These are phyloP conservation scores for Podosphaera fusca DNA, from an alignment of 2,329 filamentous ascomycete species.

Conservation along the genomic window DNA sequence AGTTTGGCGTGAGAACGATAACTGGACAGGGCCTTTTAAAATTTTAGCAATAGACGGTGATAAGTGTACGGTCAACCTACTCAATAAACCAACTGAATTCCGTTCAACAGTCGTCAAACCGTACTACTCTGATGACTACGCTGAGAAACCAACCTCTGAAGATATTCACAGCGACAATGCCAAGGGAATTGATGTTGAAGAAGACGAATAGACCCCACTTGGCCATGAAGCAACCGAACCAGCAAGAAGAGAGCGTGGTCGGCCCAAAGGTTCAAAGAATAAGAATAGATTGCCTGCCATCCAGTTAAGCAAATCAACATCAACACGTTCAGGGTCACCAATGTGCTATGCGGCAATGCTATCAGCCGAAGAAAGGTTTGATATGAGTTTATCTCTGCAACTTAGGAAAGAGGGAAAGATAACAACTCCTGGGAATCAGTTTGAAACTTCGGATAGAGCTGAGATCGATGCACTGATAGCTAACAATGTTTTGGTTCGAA, in stretches of 20 bases:
- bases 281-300: background rate
- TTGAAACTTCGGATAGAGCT: background rate
- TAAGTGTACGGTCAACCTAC: background rate
- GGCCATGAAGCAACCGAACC: background rate
- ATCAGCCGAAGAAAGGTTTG: background rate
- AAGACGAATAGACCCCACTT: background rate
- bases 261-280: background rate
- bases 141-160: background rate
- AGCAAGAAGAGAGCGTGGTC: background rate
- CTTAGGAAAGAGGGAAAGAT: background rate
- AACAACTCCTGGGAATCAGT: background rate
- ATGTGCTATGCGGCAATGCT: background rate
- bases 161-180: background rate
- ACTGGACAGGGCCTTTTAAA: background rate
- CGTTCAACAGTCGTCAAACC: background rate
- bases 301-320: background rate
- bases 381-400: background rate
- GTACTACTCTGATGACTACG: background rate
- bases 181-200: background rate
- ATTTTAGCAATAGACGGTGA: background rate
- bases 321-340: background rate
- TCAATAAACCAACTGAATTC: background rate
- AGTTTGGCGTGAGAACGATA: conserved; percentile 3
- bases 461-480: background rate
- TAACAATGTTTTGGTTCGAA: background rate